Percentiles rank a stretch among this genome's conserved stretches.
Evolutionary conservation across 768 basidiomycete species (phyloP).

Genomic region (Agrocybe pediades): DNA sequence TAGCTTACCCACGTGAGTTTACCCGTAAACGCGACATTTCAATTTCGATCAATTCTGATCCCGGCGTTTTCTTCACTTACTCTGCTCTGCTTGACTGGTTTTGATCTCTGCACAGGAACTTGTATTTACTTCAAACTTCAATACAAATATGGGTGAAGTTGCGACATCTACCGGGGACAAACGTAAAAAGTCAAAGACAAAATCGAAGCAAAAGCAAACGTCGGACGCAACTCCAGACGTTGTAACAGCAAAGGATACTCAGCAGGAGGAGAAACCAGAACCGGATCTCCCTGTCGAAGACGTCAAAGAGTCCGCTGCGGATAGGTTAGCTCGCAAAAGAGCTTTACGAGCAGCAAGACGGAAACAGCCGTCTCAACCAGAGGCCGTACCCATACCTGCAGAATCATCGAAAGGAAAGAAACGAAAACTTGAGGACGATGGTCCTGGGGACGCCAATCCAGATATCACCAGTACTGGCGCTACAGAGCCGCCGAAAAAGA

Average conservation of each 20-base stretch:
- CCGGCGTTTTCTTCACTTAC: not conserved
- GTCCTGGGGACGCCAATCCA: slow-evolving; percentile 7
- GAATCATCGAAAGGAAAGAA: slow-evolving; percentile 17
- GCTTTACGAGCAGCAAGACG: slow-evolving; percentile 7
- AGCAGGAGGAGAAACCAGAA: not conserved
- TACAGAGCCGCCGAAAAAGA: slow-evolving; percentile 29
- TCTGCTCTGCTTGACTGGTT: not conserved
- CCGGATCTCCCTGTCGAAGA: not conserved
- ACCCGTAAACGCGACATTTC: not conserved
- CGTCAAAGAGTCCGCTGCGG: slow-evolving; percentile 2
- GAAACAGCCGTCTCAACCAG: not conserved
- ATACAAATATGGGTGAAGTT: slow-evolving; percentile 5
- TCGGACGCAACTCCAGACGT: not conserved
- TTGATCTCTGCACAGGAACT: not conserved
- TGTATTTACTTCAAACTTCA: not conserved
- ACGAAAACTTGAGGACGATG: slow-evolving; percentile 12
- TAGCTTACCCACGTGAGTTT: slow-evolving; percentile 3
- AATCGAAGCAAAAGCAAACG: not conserved
- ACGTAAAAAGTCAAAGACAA: not conserved
- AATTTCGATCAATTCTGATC: not conserved
- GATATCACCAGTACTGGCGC: slow-evolving; percentile 10
- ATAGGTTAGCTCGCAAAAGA: slow-evolving; percentile 4
- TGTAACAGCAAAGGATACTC: not conserved
- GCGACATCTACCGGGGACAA: not conserved
- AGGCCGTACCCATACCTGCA: not conserved